Evolutionary conservation across 2,329 filamentous ascomycete genomes (phyloP), one percentile per base, ranked within the genome.

Genomic region (Fusarium sp.): DNA sequence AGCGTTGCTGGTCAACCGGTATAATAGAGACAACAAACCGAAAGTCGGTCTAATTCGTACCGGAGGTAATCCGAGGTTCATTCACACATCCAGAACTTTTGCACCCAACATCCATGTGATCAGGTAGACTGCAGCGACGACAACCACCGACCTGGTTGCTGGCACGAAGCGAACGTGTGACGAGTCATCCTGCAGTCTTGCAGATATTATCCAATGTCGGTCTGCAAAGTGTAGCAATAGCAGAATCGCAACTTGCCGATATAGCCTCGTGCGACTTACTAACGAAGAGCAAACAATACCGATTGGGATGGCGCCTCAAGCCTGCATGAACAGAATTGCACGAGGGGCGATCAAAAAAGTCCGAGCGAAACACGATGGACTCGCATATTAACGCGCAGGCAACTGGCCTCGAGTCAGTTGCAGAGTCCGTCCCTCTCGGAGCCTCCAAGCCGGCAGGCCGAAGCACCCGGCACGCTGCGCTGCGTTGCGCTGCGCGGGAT

Each of bases 331-430:
- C n/a, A 64, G 25, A 57, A 64, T 64, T 57, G 29, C 40, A 57
- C n/a, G 25, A 57, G 54, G 62, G 35, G 56, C 33, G 27, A 57
- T 31, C n/a, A 35, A 40, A 56, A 35, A 38, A 45, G 50, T 59
- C 62, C 38, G 62, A 65, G 62, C 62, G 52, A 47, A 40, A 65
- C 36, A 45, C 36, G 14, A 22, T 38, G 61, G 50, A 20, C 27
- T 60, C 16, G 10, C 33, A 42, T 22, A n/a, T 25, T 16, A 52
- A 66, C 50, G 35, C 47, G 47, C 18, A 22, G 57, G 45, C 22
- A 29, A 27, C 31, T 29, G 20, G 9, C 18, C 47, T 60, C 57
- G 69, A 67, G 54, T 74, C 71, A 71, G 71, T 58, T 38, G 25
- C 56, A 52, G 61, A n/a, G 42, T 36, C 36, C 31, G n/a, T 40